Conservation (phyloP, 2,329 filamentous ascomycete genomes). For the Rachicladosporium sp. region DNA sequence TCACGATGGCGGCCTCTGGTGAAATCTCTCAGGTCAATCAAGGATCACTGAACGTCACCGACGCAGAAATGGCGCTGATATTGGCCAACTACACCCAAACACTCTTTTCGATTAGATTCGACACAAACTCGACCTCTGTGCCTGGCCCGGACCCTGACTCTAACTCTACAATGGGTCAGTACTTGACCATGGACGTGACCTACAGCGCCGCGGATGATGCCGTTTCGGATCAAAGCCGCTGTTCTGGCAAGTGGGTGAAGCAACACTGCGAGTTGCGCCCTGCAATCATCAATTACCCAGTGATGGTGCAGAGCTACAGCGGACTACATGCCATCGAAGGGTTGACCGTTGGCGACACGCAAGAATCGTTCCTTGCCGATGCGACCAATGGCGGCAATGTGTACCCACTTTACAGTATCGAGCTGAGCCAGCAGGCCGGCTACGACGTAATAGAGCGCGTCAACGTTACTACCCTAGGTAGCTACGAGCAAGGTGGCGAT, state of each 20-base stretch:
- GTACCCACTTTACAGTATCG: neutral
- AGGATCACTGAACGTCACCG: no score
- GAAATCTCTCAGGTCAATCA: no score
- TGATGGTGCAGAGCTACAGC: conserved; percentile 8
- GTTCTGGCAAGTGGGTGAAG: conserved; percentile 5
- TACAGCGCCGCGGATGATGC: conserved; percentile 4
- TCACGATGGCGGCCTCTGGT: neutral
- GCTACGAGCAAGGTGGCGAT: conserved; percentile 5
- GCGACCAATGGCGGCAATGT: neutral
- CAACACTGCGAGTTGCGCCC: conserved; percentile 13
- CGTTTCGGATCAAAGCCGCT: neutral
- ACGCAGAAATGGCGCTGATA: no score
- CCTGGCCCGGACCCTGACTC: no score
- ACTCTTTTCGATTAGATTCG: no score
- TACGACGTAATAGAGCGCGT: conserved; percentile 4
- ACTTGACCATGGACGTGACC: conserved; percentile 9
- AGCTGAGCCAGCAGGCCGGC: conserved; percentile 6
- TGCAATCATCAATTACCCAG: conserved; percentile 13
- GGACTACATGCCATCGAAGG: conserved; percentile 6
- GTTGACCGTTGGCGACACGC: conserved; percentile 1
- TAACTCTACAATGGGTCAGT: neutral
- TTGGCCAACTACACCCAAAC: no score
- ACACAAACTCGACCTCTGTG: no score
- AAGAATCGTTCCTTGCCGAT: neutral
- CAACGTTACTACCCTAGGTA: conserved; percentile 7